phyloP scores from a whole-genome alignment of 768 basidiomycete species.

The Macrolepiota fuliginosa region DNA sequence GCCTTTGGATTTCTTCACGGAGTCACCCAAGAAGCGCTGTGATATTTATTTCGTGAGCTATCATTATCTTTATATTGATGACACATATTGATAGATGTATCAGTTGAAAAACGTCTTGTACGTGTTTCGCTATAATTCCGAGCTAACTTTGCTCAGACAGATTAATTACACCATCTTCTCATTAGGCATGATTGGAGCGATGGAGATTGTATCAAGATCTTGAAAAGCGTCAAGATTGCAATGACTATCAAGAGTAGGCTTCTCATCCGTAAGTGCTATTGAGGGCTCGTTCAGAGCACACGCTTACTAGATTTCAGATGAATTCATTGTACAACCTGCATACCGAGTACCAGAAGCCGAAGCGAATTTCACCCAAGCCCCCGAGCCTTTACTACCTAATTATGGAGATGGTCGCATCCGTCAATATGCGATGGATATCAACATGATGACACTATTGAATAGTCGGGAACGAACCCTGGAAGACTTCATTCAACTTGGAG shows the following conservation, averaged over 20 bases:
- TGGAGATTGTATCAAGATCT: conserved; percentile 30
- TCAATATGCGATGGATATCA: conserved; percentile 42
- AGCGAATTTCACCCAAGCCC: conserved; percentile 25
- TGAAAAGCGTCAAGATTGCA: conserved; percentile 30
- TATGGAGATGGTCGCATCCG: conserved; percentile 40
- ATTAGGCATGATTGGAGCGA: conserved; percentile 43
- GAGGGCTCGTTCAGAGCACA: background rate
- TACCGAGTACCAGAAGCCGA: conserved; percentile 12
- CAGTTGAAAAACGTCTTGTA: conserved; percentile 37
- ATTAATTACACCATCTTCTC: background rate
- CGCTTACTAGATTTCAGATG: conserved; percentile 23
- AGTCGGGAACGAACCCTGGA: conserved; percentile 40
- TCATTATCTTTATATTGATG: background rate
- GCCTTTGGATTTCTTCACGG: conserved; percentile 38
- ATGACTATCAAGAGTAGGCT: conserved; percentile 33
- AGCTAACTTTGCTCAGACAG: background rate
- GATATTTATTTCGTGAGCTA: conserved; percentile 42
- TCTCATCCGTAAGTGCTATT: conserved; percentile 31
- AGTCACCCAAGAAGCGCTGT: conserved; percentile 31
- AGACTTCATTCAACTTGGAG: conserved; percentile 36
- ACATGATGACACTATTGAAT: conserved; percentile 43
- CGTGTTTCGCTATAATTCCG: conserved; percentile 10
- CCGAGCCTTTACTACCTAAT: conserved; percentile 46
- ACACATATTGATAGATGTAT: background rate
- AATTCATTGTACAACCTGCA: conserved; percentile 32